Evolutionary conservation across 1,284 basidiomycete genomes (phyloP).

Genomic region (Cryptococcus neoformans): DNA sequence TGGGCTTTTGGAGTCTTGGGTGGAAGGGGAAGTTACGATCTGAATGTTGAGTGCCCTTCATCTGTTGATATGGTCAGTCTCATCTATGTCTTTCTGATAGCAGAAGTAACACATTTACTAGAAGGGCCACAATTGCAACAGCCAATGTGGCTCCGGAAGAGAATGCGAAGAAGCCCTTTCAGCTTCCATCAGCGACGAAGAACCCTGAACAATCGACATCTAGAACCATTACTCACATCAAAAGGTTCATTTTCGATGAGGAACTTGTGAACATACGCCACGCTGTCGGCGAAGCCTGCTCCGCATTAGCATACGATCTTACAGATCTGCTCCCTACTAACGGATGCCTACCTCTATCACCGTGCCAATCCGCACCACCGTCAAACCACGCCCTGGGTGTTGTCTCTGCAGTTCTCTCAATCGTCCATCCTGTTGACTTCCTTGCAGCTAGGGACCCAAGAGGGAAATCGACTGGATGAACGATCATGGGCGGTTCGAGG

Average conservation of each 20-base stretch:
- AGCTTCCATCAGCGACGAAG: not conserved
- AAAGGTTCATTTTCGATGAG: constrained; percentile 50
- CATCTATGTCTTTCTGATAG: not conserved
- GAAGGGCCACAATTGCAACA: not conserved
- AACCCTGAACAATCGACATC: not conserved
- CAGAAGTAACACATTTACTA: not conserved
- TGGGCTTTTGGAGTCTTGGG: not conserved
- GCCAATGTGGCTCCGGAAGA: not conserved
- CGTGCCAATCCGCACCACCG: too few species aligned
- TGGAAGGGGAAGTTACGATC: not conserved
- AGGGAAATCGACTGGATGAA: not conserved
- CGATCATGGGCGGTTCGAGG: not conserved
- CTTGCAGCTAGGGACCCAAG: not conserved
- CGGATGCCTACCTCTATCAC: too few species aligned
- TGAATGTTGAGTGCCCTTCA: not conserved
- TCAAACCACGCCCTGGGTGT: constrained; percentile 74
- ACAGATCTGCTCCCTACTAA: too few species aligned
- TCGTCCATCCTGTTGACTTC: constrained; percentile 41
- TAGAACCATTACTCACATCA: constrained; percentile 36
- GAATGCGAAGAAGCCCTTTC: not conserved
- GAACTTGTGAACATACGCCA: constrained; percentile 50
- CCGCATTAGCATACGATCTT: not conserved
- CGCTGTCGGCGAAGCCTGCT: constrained; percentile 61
- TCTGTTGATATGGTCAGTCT: not conserved
- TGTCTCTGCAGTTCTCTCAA: constrained; percentile 58